phyloP scores from a whole-genome alignment of 2,329 filamentous ascomycete genomes.

The Venturia oleaginea region DNA sequence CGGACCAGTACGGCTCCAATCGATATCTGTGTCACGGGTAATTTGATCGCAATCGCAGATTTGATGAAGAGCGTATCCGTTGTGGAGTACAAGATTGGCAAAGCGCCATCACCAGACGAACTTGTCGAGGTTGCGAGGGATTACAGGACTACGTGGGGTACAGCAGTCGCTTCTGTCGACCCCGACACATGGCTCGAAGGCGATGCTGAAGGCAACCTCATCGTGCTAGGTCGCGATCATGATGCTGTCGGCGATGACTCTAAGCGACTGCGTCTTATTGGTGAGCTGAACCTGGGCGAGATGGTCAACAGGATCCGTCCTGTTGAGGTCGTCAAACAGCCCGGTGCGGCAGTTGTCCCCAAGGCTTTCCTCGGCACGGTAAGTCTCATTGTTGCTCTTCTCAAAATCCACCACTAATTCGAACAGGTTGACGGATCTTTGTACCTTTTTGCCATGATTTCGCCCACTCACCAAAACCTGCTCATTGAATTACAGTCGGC shows the following conservation, averaged over 20 bases:
- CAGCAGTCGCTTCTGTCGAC: constrained; percentile 64
- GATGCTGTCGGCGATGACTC: constrained; percentile 69
- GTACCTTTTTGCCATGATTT: constrained; percentile 79
- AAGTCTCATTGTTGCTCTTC: constrained; percentile 28
- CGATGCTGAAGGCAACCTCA: constrained; percentile 80
- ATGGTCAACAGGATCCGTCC: constrained; percentile 83
- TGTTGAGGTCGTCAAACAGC: constrained; percentile 46
- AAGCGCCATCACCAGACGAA: constrained; percentile 42
- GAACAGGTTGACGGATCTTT: constrained; percentile 79
- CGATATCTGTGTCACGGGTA: constrained; percentile 64
- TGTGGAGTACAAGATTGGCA: constrained; percentile 56
- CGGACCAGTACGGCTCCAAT: constrained; percentile 77
- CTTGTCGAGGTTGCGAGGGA: constrained; percentile 71
- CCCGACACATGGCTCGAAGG: constrained; percentile 70
- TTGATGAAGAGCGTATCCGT: constrained; percentile 88
- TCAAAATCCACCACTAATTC: constrained; percentile 8
- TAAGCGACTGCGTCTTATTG: constrained; percentile 59
- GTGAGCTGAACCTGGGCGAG: constrained; percentile 80
- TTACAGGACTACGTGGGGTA: constrained; percentile 73
- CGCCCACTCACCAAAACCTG: constrained; percentile 62
- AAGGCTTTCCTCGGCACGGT: constrained; percentile 85
- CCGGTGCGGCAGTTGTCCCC: constrained; percentile 62
- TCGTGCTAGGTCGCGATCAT: constrained; percentile 66
- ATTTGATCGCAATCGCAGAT: constrained; percentile 75
- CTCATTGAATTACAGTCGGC: constrained; percentile 71